A percentile compares a stretch with the other conserved stretches of the same genome.
These are phyloP conservation scores for Cyberlindnera xylosilytica DNA, from an alignment of 805 yeast genomes.

Conservation along the genomic window DNA sequence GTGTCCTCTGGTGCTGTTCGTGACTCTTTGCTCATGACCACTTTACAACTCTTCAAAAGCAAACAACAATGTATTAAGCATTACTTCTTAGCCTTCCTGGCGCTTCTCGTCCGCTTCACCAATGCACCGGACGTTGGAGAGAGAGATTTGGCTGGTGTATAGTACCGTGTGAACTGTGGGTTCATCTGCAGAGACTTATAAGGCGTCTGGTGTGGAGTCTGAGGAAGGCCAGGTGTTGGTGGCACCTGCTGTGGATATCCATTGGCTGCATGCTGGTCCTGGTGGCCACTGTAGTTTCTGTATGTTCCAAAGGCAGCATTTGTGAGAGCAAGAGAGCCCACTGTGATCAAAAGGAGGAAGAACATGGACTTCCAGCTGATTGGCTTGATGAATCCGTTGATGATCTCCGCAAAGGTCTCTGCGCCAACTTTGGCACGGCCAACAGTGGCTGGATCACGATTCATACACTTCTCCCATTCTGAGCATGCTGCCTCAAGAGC, in stretches of 20 bases:
- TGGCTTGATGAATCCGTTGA: constrained; percentile 71
- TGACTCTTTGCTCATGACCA: too few species aligned
- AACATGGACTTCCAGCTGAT: constrained; percentile 67
- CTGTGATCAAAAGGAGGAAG: constrained; percentile 40
- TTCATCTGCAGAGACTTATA: constrained; percentile 21
- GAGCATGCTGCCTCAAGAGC: constrained; percentile 68
- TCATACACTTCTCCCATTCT: constrained; percentile 81
- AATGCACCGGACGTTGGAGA: constrained; percentile 22
- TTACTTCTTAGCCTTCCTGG: constrained; percentile 19
- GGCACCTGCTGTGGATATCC: constrained; percentile 14
- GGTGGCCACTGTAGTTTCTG: constrained; percentile 27
- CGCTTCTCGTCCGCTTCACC: constrained; percentile 16
- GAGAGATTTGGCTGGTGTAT: constrained; percentile 22
- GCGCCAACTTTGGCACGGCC: constrained; percentile 75
- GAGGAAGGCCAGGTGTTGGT: constrained; percentile 19
- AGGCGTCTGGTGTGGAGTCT: constrained; percentile 22
- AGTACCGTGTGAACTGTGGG: constrained; percentile 21
- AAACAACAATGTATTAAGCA: neutral
- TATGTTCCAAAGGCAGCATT: constrained; percentile 48
- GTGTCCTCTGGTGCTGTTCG: too few species aligned
- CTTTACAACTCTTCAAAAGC: too few species aligned
- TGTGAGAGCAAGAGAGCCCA: constrained; percentile 51
- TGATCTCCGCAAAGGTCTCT: constrained; percentile 76
- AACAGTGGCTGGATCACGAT: constrained; percentile 62
- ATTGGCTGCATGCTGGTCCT: constrained; percentile 2